Percentiles rank a stretch among this genome's conserved stretches.
Conservation (phyloP, 441 rosid species). For the Erodium moschatum region DNA sequence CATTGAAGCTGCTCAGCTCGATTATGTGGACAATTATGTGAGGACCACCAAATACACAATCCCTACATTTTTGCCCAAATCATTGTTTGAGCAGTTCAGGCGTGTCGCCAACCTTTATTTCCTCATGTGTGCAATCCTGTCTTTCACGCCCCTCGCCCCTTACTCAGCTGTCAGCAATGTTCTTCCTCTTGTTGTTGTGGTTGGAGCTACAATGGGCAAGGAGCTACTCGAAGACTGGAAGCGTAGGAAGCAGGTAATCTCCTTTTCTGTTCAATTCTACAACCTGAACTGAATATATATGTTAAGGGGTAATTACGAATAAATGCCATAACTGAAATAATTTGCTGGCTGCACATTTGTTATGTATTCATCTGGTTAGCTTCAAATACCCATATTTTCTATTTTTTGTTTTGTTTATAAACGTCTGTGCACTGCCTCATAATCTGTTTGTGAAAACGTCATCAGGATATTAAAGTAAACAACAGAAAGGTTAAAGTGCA, state of each 20-base stretch:
- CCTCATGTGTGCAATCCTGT: slow-evolving; percentile 62
- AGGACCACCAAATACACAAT: slow-evolving; percentile 73
- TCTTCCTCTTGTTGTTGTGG: slow-evolving; percentile 69
- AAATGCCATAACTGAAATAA: background rate
- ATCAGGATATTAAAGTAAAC: slow-evolving; percentile 73
- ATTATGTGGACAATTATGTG: slow-evolving; percentile 57
- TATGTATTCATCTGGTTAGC: background rate
- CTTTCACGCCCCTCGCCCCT: slow-evolving; percentile 76
- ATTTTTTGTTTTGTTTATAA: background rate
- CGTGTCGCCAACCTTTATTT: slow-evolving; percentile 86
- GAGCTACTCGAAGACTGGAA: slow-evolving; percentile 81
- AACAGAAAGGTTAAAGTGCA: slow-evolving; percentile 58
- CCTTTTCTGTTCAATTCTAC: background rate
- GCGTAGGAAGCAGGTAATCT: slow-evolving; percentile 58
- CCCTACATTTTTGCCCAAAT: slow-evolving; percentile 69
- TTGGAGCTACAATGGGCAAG: slow-evolving; percentile 84
- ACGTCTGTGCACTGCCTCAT: background rate
- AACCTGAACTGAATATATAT: background rate
- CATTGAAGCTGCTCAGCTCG: slow-evolving; percentile 43
- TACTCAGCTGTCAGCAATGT: slow-evolving; percentile 64
- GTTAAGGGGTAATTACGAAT: background rate
- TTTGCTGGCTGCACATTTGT: background rate
- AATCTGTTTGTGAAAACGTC: slow-evolving; percentile 10
- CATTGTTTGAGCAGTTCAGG: slow-evolving; percentile 89
- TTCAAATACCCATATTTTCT: background rate